Evolutionary conservation across 345 rosid species (phyloP).

Genomic region (Rhodomyrtus tomentosa): DNA sequence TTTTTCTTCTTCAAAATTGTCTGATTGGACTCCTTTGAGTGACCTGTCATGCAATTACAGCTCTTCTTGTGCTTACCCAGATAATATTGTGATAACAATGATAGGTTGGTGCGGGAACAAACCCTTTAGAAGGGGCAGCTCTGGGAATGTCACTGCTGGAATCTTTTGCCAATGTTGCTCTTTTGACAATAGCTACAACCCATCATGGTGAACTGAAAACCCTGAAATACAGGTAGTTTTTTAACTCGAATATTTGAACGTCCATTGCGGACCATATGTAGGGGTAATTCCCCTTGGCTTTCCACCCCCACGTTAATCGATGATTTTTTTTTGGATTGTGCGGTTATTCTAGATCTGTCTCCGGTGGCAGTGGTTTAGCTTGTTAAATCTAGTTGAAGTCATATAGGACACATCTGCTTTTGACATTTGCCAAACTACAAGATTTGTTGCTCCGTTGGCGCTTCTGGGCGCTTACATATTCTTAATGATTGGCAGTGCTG

Average conservation of each 20-base stretch:
- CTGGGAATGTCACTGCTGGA: conserved; percentile 87
- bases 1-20: background rate
- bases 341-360: background rate
- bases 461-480: background rate
- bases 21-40: background rate
- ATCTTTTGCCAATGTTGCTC: conserved; percentile 62
- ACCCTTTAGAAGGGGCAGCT: conserved; percentile 98
- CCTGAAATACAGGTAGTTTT: conserved; percentile 66
- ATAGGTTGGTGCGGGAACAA: conserved; percentile 95
- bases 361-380: background rate
- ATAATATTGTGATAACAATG: background rate
- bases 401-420: background rate
- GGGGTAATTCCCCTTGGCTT: background rate
- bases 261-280: background rate
- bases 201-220: conserved; percentile 94
- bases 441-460: background rate
- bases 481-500: conserved; percentile 35
- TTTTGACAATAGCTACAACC: conserved; percentile 84
- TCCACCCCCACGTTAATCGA: background rate
- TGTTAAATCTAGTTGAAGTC: background rate
- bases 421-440: background rate
- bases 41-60: background rate
- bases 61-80: background rate
- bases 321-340: background rate
- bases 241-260: background rate